Conservation (phyloP, 768 basidiomycete species). For the Amanita phalloides region DNA sequence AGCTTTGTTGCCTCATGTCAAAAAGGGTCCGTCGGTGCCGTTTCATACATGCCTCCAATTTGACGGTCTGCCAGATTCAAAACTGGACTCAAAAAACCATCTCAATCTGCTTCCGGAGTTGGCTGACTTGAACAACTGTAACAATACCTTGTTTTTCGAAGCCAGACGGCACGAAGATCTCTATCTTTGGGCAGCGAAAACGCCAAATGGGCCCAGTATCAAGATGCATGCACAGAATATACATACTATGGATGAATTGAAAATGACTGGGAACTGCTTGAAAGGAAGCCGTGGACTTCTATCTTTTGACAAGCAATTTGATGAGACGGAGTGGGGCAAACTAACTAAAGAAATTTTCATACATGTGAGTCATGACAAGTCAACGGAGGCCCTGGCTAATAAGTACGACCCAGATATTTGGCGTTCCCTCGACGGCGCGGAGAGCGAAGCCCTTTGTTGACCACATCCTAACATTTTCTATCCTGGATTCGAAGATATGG, state of each 20-base stretch:
- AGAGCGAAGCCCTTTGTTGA: conserved; percentile 96
- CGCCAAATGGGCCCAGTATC: conserved; percentile 94
- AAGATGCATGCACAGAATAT: conserved; percentile 98
- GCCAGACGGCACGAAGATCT: conserved; percentile 92
- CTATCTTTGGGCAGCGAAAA: conserved; percentile 94
- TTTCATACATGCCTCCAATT: background rate
- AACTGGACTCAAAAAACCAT: conserved; percentile 94
- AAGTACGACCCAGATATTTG: conserved; percentile 63
- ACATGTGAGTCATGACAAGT: conserved; percentile 46
- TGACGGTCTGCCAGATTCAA: conserved; percentile 56
- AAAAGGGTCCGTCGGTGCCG: conserved; percentile 64
- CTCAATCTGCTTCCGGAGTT: conserved; percentile 89
- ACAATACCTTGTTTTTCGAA: conserved; percentile 96
- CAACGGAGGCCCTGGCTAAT: background rate
- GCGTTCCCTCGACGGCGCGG: conserved; percentile 84
- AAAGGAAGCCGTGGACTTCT: conserved; percentile 90
- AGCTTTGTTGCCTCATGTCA: conserved; percentile 82
- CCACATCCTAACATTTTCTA: conserved; percentile 92
- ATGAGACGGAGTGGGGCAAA: conserved; percentile 77
- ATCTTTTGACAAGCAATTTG: conserved; percentile 87
- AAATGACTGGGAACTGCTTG: conserved; percentile 98
- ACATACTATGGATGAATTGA: conserved; percentile 99
- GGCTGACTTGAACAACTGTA: conserved; percentile 95
- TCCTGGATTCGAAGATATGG: conserved; percentile 96
- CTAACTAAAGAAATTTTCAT: conserved; percentile 91